phyloP scores from a whole-genome alignment of 352 stramenopile genomes.

The Pythium utonaiense region DNA sequence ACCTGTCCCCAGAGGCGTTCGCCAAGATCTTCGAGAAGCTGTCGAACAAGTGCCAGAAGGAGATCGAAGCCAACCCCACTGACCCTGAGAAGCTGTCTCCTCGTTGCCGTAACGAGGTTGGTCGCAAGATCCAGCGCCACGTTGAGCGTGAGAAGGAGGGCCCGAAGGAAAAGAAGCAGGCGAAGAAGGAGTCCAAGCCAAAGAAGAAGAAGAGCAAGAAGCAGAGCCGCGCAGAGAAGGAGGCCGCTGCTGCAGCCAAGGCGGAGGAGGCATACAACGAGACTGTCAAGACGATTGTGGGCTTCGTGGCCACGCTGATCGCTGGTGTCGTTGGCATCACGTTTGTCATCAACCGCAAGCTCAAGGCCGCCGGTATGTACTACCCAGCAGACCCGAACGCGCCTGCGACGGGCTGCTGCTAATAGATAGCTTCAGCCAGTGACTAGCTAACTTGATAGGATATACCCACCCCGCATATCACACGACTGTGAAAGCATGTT shows the following conservation, averaged over 20 bases:
- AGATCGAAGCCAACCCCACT: constrained; percentile 66
- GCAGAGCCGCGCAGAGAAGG: constrained; percentile 45
- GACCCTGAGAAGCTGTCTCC: constrained; percentile 63
- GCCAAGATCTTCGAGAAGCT: constrained; percentile 72
- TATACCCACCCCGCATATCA: neutral
- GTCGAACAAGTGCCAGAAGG: constrained; percentile 63
- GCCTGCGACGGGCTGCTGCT: constrained; percentile 52
- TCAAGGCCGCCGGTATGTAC: constrained; percentile 79
- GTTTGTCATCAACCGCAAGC: constrained; percentile 82
- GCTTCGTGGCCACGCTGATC: constrained; percentile 64
- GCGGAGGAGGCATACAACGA: constrained; percentile 65
- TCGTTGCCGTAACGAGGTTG: constrained; percentile 54
- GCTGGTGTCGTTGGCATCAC: constrained; percentile 49
- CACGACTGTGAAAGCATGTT: constrained; percentile 7
- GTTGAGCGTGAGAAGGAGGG: constrained; percentile 39
- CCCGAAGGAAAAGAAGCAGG: constrained; percentile 15
- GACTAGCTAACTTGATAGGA: constrained; percentile 4
- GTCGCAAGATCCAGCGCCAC: constrained; percentile 59
- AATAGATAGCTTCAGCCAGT: constrained; percentile 4
- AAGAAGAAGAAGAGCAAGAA: constrained; percentile 70
- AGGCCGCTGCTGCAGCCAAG: constrained; percentile 52
- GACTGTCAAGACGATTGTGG: constrained; percentile 65
- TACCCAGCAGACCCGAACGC: constrained; percentile 51
- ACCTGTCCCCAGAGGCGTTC: constrained; percentile 56
- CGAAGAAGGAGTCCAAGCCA: constrained; percentile 40